Base-by-base conservation (phyloP, 2,329 filamentous ascomycete species). In the Pseudocercospora musae region DNA sequence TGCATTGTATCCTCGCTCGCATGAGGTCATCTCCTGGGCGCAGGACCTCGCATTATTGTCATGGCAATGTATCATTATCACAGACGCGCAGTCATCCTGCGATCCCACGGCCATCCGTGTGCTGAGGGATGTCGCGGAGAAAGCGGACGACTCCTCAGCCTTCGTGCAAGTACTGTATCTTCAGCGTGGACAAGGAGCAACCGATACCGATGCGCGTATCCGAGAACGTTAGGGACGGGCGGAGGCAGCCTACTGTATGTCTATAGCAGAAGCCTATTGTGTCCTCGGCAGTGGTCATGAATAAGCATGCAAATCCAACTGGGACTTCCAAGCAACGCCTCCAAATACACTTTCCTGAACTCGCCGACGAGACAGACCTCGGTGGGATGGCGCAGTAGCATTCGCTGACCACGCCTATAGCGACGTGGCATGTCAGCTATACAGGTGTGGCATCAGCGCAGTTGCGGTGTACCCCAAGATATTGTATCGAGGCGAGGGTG, bases 331-430 rank as follows among this genome's bases (percentile, higher is more conserved):
- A 48, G 55, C 40, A 46, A 57, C 40, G 52, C 52, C 40, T 44
- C 37, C 37, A 27, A 40, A 57, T 10, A 57, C 25, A 33, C 55
- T 57, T 57, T 57, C 55, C 55, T 48, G 55, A 46, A 46, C 37
- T 48, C 20, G 55, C 55, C 55, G 55, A 57, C 15, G 6, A n/a
- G 25, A 23, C 15, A 27, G n/a, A 11, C 54, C 27, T 57, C 55
- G 55, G 55, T 48, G 55, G 21, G 25, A 48, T 29, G 31, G 15
- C 10, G n/a, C 40, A 25, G 33, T 29, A 31, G 40, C 37, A 57
- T 48, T 57, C 49, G 55, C 55, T 57, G 55, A 57, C 55, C 40
- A 57, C 40, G 42, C 52, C 52, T 54, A 57, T n/a, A 11, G 20
- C 55, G 55, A 31, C 55, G 55, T 57, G 55, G 55, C 37, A 48